Base-by-base conservation (phyloP, 164 flowering plant genomes). In the Echeveria elegans region DNA sequence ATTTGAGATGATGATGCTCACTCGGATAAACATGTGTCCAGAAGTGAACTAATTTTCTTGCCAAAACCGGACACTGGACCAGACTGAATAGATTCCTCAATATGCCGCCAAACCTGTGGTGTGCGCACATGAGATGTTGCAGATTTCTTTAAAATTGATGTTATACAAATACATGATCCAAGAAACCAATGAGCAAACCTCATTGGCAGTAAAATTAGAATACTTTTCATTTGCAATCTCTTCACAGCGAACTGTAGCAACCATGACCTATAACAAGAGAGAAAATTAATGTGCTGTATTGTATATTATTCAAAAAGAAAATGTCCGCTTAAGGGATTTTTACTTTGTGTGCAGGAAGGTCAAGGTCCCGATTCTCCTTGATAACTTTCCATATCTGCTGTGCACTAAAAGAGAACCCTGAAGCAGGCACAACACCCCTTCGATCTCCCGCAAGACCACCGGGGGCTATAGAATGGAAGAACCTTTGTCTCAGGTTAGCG, bases 371-470 rank as follows among this genome's bases (percentile, higher is more conserved):
- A 79, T 95, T 95, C 75, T 95, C 99, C 79, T 87, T 92, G 48
- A 95, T 95, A 61, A 90, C 76, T 83, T 86, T 86, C 99, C 99
- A 95, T 11, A 95, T 95, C 68, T 92, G 86, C 71, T 95, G 97
- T 14, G 96, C 85, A 74, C 99, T 95, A 75, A 89, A 95, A 67
- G 94, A 84, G 82, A 95, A 95, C 18, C 99, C 99, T 67, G 99
- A 89, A 64, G 97, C 96, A 74, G 99, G 99, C 66, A 95, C 97
- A 15, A 88, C 99, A 56, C 79, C 97, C 47, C 85, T 81, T 36
- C 99, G 81, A 75, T 95, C 99, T 71, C 99, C 99, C 72, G 99
- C 99, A 78, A 95, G 97, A 40, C 99, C 99, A 69, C 99, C 99
- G 70, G 97, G 99, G 53, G 96, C 91, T 65, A 90, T 95, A 68